phyloP scores from a whole-genome alignment of 345 rosid genomes.

The Boechera retrofracta region DNA sequence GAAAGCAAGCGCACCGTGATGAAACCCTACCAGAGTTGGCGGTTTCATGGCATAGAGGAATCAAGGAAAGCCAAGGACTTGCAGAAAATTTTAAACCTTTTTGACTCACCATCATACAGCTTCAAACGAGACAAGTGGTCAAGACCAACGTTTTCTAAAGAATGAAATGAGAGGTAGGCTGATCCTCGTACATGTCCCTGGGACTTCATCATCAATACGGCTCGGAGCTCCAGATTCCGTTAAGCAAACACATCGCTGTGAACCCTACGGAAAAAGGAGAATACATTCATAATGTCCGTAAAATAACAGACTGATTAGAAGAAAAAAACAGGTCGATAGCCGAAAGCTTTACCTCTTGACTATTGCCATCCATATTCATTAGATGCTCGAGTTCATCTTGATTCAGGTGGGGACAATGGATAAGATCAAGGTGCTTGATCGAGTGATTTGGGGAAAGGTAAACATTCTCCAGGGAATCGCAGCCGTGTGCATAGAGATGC shows the following conservation, averaged over 20 bases:
- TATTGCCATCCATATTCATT: not conserved
- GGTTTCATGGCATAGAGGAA: no score
- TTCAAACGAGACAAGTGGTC: no score
- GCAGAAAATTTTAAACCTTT: no score
- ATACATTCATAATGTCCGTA: not conserved
- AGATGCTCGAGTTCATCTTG: not conserved
- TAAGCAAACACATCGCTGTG: not conserved
- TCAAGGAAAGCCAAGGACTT: no score
- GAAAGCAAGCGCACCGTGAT: no score
- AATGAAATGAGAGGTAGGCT: not conserved
- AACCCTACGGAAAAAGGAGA: not conserved
- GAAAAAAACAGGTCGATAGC: no score
- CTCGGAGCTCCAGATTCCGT: not conserved
- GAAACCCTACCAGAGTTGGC: no score
- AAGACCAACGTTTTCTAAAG: not conserved
- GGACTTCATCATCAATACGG: no score
- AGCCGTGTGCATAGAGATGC: constrained; percentile 28
- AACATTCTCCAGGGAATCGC: constrained; percentile 23
- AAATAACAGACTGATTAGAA: no score
- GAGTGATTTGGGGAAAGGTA: not conserved
- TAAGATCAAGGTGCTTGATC: constrained; percentile 25
- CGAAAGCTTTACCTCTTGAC: not conserved
- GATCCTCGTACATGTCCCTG: no score
- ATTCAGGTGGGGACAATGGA: constrained; percentile 18
- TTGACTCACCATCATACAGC: no score